Percentiles rank a stretch among this genome's conserved stretches.
Evolutionary conservation across 176 grass and related monocot genomes (phyloP).

Genomic region (Zoysia japonica): DNA sequence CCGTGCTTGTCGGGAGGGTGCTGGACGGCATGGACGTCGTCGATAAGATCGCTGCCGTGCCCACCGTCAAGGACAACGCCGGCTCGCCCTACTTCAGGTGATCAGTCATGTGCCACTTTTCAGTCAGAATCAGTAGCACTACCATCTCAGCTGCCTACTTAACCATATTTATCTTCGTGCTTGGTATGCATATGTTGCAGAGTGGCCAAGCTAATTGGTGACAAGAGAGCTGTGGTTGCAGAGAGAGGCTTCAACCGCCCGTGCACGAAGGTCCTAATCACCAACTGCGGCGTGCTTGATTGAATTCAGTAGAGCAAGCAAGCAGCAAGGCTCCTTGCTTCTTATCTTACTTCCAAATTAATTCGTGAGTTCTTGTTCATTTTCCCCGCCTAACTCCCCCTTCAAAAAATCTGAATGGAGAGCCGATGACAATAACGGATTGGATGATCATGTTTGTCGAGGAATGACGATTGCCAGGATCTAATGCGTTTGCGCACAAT

Average conservation of each 20-base stretch:
- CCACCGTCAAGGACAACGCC: conserved; percentile 81
- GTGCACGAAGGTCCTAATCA: conserved; percentile 75
- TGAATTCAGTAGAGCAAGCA: conserved; percentile 17
- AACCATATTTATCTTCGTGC: background rate
- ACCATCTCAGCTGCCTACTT: background rate
- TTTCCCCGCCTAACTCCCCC: background rate
- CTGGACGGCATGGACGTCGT: conserved; percentile 91
- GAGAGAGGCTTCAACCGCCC: conserved; percentile 89
- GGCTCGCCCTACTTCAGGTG: conserved; percentile 86
- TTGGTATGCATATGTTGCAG: conserved; percentile 33
- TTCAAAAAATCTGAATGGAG: background rate
- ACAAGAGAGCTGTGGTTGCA: conserved; percentile 91
- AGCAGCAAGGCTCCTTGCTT: background rate
- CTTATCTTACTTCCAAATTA: background rate
- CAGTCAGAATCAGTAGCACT: background rate
- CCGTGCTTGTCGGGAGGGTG: conserved; percentile 70
- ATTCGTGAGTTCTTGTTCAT: background rate
- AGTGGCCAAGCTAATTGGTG: conserved; percentile 92
- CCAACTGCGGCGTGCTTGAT: conserved; percentile 64
- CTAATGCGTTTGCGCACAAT: no score
- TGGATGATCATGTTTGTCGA: background rate
- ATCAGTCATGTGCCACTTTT: background rate
- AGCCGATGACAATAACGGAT: background rate
- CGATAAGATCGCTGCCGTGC: conserved; percentile 62
- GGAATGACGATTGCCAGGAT: no score